phyloP scores from a whole-genome alignment of 108 stramenopile species.

The Parietichytrium sp. region DNA sequence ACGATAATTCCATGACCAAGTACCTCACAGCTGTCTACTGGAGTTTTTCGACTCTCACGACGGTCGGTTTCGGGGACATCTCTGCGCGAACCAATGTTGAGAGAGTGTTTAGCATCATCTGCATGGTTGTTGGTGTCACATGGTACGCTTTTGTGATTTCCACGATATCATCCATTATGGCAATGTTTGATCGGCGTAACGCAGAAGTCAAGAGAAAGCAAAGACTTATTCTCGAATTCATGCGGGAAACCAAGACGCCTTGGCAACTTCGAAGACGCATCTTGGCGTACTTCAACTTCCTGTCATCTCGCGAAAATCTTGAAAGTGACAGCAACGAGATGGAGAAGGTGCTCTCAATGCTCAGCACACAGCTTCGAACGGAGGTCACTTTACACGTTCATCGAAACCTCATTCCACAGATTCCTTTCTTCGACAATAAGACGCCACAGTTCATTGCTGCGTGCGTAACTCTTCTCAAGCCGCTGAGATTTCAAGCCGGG shows the following conservation, averaged over 20 bases:
- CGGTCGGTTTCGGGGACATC: conserved; percentile 62
- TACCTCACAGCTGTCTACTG: conserved; percentile 56
- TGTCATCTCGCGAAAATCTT: background rate
- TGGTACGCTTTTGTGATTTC: conserved; percentile 59
- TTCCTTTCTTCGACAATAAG: conserved; percentile 55
- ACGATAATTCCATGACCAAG: conserved; percentile 7
- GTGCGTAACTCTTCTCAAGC: conserved; percentile 44
- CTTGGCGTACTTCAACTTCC: background rate
- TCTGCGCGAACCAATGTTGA: conserved; percentile 51
- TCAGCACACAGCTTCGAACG: conserved; percentile 42
- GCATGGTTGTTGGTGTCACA: conserved; percentile 56
- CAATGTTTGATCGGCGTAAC: conserved; percentile 32
- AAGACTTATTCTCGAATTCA: background rate
- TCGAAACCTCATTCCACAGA: conserved; percentile 45
- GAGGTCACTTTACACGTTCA: conserved; percentile 55
- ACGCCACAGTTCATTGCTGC: conserved; percentile 56
- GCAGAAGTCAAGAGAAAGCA: conserved; percentile 20
- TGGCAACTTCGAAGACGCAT: conserved; percentile 31
- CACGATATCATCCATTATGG: conserved; percentile 53
- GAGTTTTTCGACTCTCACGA: conserved; percentile 59
- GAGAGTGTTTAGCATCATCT: conserved; percentile 51
- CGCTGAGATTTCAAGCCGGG: conserved; percentile 55
- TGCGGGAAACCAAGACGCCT: conserved; percentile 31
- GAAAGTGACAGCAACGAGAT: conserved; percentile 51
- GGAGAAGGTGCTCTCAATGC: conserved; percentile 47